Percentiles rank a stretch among this genome's conserved stretches.
Conservation (phyloP, 805 yeast species). For the Teunomyces barrocoloradensis region DNA sequence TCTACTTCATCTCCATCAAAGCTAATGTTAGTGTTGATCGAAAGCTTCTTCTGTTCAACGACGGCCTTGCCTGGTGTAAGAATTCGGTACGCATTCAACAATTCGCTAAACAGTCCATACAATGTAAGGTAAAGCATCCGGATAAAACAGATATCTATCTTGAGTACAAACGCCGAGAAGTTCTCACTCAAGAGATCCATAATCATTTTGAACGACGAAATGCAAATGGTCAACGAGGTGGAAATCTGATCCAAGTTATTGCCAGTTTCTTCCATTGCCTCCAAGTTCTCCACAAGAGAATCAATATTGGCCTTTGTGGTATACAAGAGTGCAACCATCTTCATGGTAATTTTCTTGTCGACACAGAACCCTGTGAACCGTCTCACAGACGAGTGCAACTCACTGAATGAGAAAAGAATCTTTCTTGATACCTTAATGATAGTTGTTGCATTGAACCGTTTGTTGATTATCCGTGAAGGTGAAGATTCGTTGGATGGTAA, state of each 20-base stretch:
- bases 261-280: slow-evolving; percentile 44
- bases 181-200: slow-evolving; percentile 48
- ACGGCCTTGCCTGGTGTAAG: slow-evolving; percentile 23
- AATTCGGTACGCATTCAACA: slow-evolving; percentile 61
- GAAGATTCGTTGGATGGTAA: slow-evolving; percentile 8
- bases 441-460: slow-evolving; percentile 11
- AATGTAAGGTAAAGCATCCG: slow-evolving; percentile 61
- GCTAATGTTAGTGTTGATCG: slow-evolving; percentile 19
- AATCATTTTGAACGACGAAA: slow-evolving; percentile 51
- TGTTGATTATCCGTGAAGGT: slow-evolving; percentile 10
- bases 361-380: slow-evolving; percentile 56
- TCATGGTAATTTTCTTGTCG: slow-evolving; percentile 53
- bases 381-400: slow-evolving; percentile 58
- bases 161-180: slow-evolving; percentile 47
- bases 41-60: slow-evolving; percentile 13
- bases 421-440: slow-evolving; percentile 54
- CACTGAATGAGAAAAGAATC: slow-evolving; percentile 59
- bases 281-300: slow-evolving; percentile 54
- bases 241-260: slow-evolving; percentile 29
- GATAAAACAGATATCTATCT: slow-evolving; percentile 61
- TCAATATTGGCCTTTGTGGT: slow-evolving; percentile 55
- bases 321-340: slow-evolving; percentile 50
- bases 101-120: slow-evolving; percentile 63
- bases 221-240: slow-evolving; percentile 30
- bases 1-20: slow-evolving; percentile 53